A percentile compares a stretch with the other conserved stretches of the same genome.
These are phyloP conservation scores for Fusarium transvaalense DNA, from an alignment of 2,329 filamentous ascomycete species.

Conservation along the genomic window DNA sequence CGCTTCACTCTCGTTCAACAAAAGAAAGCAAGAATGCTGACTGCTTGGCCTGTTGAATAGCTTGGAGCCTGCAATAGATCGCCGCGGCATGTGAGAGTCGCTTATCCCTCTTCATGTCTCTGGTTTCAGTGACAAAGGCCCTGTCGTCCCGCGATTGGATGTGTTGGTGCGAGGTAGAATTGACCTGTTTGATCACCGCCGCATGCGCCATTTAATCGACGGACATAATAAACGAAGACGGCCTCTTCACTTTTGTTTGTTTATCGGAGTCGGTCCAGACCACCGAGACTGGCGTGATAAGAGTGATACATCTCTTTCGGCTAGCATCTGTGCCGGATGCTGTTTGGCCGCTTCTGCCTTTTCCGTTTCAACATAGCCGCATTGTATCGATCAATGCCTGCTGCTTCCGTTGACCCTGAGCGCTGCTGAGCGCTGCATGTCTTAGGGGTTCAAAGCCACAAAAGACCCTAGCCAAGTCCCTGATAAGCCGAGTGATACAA, in stretches of 20 bases:
- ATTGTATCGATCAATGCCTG: conserved; percentile 6
- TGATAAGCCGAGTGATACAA: conserved; percentile 32
- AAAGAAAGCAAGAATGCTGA: conserved; percentile 26
- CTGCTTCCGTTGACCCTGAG: conserved; percentile 31
- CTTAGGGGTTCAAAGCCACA: conserved; percentile 30
- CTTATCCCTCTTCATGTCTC: conserved; percentile 5
- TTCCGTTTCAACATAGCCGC: background rate
- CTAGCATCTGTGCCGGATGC: background rate
- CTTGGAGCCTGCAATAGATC: conserved; percentile 15
- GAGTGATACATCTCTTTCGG: background rate
- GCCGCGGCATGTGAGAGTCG: conserved; percentile 32
- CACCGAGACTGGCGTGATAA: background rate
- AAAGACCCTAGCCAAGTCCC: conserved; percentile 28
- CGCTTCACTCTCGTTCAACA: background rate
- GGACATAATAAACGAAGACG: conserved; percentile 13
- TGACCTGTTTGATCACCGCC: conserved; percentile 30
- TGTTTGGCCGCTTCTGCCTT: background rate
- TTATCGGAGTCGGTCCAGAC: conserved; percentile 17
- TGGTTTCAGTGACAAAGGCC: conserved; percentile 28
- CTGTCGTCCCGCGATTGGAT: conserved; percentile 27
- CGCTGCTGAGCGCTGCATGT: conserved; percentile 15
- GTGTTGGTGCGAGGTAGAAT: conserved; percentile 22
- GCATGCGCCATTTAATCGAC: conserved; percentile 36
- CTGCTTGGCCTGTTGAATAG: background rate
- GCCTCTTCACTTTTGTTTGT: conserved; percentile 1